These are phyloP conservation scores for Podaxis rugospora DNA, from an alignment of 768 basidiomycete genomes.

Conservation along the genomic window DNA sequence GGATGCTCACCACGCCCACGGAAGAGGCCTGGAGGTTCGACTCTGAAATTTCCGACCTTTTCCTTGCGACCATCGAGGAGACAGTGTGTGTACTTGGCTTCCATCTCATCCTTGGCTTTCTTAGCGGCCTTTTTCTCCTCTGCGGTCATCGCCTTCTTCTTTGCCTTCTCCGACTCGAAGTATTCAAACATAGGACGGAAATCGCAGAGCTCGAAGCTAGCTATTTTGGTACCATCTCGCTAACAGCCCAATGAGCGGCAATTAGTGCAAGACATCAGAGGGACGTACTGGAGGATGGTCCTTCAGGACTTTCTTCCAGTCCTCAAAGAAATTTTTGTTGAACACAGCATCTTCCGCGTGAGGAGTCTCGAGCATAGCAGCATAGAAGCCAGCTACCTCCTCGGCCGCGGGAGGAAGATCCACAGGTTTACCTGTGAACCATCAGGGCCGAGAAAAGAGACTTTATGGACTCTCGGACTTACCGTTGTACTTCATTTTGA, in stretches of 20 bases:
- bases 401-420: slow-evolving; percentile 83
- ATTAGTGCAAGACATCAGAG: background rate
- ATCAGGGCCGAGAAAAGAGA: slow-evolving; percentile 2
- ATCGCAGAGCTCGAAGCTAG: slow-evolving; percentile 77
- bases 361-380: slow-evolving; percentile 85
- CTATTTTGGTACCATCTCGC: slow-evolving; percentile 74
- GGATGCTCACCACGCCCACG: slow-evolving; percentile 98
- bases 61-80: slow-evolving; percentile 95
- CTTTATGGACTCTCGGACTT: slow-evolving; percentile 19
- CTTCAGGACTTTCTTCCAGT: slow-evolving; percentile 76
- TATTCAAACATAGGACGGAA: slow-evolving; percentile 93
- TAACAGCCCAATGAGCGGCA: slow-evolving; percentile 21
- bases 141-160: slow-evolving; percentile 80
- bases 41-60: slow-evolving; percentile 96
- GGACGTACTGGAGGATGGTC: slow-evolving; percentile 77
- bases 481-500: slow-evolving; percentile 98
- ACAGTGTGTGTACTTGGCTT: slow-evolving; percentile 82
- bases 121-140: slow-evolving; percentile 93
- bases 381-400: slow-evolving; percentile 97
- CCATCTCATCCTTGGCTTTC: slow-evolving; percentile 76
- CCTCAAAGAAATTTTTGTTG: slow-evolving; percentile 93
- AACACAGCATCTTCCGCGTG: slow-evolving; percentile 87
- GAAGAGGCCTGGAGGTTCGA: slow-evolving; percentile 98
- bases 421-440: slow-evolving; percentile 62
- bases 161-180: slow-evolving; percentile 88